A percentile compares a stretch with the other conserved stretches of the same genome.
Evolutionary conservation across 345 rosid species (phyloP).

Genomic region (Acer negundo): DNA sequence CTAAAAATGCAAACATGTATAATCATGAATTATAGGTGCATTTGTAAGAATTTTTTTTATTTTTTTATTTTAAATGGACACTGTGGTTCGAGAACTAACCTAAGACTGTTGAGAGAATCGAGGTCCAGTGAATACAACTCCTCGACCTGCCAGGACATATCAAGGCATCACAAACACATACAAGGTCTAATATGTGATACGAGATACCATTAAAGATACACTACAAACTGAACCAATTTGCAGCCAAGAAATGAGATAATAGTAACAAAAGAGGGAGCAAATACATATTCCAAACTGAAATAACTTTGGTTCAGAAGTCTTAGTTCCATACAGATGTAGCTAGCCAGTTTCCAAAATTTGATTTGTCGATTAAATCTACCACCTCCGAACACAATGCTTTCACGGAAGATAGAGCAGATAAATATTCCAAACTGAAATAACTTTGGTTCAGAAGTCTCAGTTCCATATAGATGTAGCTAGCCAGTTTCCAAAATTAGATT

Average conservation of each 20-base stretch:
- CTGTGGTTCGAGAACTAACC: slow-evolving; percentile 42
- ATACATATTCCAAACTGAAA: too few species aligned
- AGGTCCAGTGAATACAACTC: slow-evolving; percentile 91
- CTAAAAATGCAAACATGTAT: not conserved
- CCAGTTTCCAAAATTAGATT: not conserved
- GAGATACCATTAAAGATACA: not conserved
- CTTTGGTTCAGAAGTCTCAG: too few species aligned
- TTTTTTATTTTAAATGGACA: not conserved
- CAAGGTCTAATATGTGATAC: not conserved
- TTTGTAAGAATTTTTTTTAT: not conserved
- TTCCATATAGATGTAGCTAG: too few species aligned
- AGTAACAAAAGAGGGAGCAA: not conserved
- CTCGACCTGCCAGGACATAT: slow-evolving; percentile 69
- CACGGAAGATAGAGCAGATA: too few species aligned
- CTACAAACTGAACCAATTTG: not conserved
- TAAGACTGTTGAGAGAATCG: slow-evolving; percentile 81
- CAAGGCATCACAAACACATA: slow-evolving; percentile 14
- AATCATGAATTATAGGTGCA: not conserved
- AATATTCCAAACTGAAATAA: too few species aligned
- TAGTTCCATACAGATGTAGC: too few species aligned
- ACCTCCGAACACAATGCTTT: not conserved
- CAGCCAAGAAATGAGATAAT: not conserved
- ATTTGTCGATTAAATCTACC: not conserved
- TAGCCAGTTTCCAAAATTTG: too few species aligned
- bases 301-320: too few species aligned